Percentiles rank a stretch among this genome's conserved stretches.
Conservation (phyloP, 306 rosid species). For the Dalbergia oliveri region DNA sequence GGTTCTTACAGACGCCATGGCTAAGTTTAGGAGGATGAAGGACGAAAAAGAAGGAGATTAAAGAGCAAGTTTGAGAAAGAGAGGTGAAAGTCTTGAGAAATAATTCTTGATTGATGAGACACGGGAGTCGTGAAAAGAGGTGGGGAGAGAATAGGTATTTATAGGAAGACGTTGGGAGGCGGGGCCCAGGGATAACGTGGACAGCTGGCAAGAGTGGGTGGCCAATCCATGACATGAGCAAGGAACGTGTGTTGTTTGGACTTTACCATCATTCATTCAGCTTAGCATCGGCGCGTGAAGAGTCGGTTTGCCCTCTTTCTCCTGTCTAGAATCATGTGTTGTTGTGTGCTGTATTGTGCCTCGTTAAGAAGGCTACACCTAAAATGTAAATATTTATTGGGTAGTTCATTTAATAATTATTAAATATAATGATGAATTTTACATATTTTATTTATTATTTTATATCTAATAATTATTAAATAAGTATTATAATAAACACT, state of each 20-base stretch:
- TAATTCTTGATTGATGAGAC: too few relatives aligned
- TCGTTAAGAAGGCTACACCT: too few relatives aligned
- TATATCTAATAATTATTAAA: too few relatives aligned
- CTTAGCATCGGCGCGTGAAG: background rate
- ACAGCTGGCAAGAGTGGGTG: background rate
- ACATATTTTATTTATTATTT: too few relatives aligned
- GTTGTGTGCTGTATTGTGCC: too few relatives aligned
- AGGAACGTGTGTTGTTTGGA: background rate
- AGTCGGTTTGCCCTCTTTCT: background rate
- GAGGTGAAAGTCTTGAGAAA: background rate
- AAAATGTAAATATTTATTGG: too few relatives aligned
- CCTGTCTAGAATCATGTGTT: too few relatives aligned
- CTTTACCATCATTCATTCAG: too few relatives aligned
- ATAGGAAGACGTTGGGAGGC: background rate
- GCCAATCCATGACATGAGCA: background rate
- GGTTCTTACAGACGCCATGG: conserved; percentile 48
- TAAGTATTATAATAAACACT: too few relatives aligned
- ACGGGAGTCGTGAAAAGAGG: background rate
- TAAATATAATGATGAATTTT: too few relatives aligned
- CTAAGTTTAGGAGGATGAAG: background rate
- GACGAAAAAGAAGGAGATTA: background rate
- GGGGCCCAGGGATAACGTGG: background rate
- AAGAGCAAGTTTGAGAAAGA: background rate
- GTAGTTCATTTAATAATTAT: too few relatives aligned
- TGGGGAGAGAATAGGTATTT: background rate